Percentiles rank a stretch among this genome's conserved stretches.
These are phyloP conservation scores for Moniliophthora roreri DNA, from an alignment of 1,284 basidiomycete genomes.

Conservation along the genomic window DNA sequence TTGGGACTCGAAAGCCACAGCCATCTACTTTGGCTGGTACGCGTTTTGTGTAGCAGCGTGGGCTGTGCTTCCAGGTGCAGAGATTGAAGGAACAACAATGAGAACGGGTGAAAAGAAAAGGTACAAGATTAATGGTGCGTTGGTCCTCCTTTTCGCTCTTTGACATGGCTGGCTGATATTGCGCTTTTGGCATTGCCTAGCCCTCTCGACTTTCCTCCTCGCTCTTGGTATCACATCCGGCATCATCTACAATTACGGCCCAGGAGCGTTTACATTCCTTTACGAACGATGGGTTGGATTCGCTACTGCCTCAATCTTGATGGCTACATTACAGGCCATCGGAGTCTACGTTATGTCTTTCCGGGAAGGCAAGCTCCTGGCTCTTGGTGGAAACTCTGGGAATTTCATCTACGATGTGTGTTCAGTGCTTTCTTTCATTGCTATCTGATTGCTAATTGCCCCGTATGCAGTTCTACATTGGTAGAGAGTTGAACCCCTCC, in stretches of 20 bases:
- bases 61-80: constrained; percentile 85
- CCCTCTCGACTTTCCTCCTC: constrained; percentile 84
- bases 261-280: constrained; percentile 82
- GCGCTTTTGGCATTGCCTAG: constrained; percentile 40
- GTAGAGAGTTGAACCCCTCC: constrained; percentile 92
- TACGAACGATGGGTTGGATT: constrained; percentile 94
- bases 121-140: constrained; percentile 95
- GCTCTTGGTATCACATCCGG: constrained; percentile 72
- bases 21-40: constrained; percentile 90
- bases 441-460: constrained; percentile 2
- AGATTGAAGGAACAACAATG: constrained; percentile 77
- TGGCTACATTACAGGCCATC: constrained; percentile 75
- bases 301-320: constrained; percentile 80
- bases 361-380: constrained; percentile 68
- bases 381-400: constrained; percentile 90
- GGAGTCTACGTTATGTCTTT: constrained; percentile 80
- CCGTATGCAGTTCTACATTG: constrained; percentile 86
- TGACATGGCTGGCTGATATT: neutral
- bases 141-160: constrained; percentile 3
- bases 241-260: constrained; percentile 72
- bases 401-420: constrained; percentile 90
- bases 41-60: constrained; percentile 82
- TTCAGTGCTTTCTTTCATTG: constrained; percentile 17
- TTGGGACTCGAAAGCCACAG: constrained; percentile 78
- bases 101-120: constrained; percentile 76